Conservation (phyloP, 345 rosid genomes). For the Xanthoceras sorbifolium region DNA sequence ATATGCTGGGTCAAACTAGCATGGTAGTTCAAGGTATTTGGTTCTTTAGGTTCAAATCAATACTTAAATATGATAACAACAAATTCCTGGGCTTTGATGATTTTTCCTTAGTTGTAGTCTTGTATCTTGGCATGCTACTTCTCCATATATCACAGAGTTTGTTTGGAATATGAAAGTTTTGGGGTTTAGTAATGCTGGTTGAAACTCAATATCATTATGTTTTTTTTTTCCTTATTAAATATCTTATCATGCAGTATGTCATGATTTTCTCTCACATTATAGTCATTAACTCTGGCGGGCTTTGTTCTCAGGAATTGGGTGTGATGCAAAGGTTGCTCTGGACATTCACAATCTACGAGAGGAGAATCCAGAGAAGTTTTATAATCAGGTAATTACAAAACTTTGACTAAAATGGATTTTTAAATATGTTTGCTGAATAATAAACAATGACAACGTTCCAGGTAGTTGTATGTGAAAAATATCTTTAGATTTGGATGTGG, state of each 20-base stretch:
- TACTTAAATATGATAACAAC: background rate
- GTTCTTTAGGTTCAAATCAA: background rate
- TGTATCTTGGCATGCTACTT: background rate
- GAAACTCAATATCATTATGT: background rate
- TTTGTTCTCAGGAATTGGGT: slow-evolving; percentile 64
- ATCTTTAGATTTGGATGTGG: background rate
- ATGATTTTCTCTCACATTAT: slow-evolving; percentile 1
- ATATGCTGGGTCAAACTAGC: background rate
- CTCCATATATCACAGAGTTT: background rate
- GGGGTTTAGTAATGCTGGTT: background rate
- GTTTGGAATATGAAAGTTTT: background rate
- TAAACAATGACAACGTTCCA: background rate
- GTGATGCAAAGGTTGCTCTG: slow-evolving; percentile 92
- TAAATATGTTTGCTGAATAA: slow-evolving; percentile 15
- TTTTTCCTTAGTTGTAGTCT: background rate
- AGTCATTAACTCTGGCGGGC: background rate
- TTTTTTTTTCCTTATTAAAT: background rate
- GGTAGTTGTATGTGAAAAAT: background rate
- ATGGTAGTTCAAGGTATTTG: background rate
- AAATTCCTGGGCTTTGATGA: background rate
- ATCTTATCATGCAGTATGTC: background rate
- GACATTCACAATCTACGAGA: slow-evolving; percentile 84
- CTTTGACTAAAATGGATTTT: slow-evolving; percentile 1
- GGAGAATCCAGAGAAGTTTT: slow-evolving; percentile 84
- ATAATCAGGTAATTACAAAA: slow-evolving; percentile 60